phyloP scores from a whole-genome alignment of 2,329 filamentous ascomycete species.

The Thelonectria olida region DNA sequence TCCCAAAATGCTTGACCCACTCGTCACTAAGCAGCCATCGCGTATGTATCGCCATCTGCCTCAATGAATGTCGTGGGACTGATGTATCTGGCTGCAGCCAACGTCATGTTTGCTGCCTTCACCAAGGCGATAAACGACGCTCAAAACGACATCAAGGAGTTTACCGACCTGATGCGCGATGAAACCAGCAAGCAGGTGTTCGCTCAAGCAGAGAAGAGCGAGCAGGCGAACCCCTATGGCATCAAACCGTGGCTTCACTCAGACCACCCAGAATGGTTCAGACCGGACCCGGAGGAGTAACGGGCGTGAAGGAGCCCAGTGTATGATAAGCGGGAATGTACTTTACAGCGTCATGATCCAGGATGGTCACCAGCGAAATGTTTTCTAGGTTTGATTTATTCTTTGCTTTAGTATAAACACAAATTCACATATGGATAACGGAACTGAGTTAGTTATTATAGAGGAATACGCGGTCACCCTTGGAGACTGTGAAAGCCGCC shows the following conservation, averaged over 20 bases:
- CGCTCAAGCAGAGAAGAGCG: constrained; percentile 62
- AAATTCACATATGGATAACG: not conserved
- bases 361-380: constrained; percentile 12
- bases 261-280: constrained; percentile 69
- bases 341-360: constrained; percentile 4
- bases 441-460: not conserved
- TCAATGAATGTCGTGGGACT: constrained; percentile 18
- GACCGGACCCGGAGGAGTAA: constrained; percentile 39
- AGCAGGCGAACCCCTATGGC: constrained; percentile 61
- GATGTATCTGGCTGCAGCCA: constrained; percentile 51
- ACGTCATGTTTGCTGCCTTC: constrained; percentile 58
- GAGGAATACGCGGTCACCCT: not conserved
- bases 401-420: not conserved
- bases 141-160: constrained; percentile 61
- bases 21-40: constrained; percentile 59
- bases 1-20: constrained; percentile 54
- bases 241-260: constrained; percentile 68
- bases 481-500: not conserved
- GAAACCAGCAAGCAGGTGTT: constrained; percentile 60
- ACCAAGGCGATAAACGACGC: constrained; percentile 58
- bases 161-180: constrained; percentile 56
- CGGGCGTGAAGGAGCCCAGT: not conserved
- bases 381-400: not conserved
- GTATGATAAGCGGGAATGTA: constrained; percentile 3
- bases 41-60: constrained; percentile 53